Evolutionary conservation across 257 asterid genomes (phyloP), one percentile per base, ranked within the genome.

Genomic region (Cynanchum wilfordii): DNA sequence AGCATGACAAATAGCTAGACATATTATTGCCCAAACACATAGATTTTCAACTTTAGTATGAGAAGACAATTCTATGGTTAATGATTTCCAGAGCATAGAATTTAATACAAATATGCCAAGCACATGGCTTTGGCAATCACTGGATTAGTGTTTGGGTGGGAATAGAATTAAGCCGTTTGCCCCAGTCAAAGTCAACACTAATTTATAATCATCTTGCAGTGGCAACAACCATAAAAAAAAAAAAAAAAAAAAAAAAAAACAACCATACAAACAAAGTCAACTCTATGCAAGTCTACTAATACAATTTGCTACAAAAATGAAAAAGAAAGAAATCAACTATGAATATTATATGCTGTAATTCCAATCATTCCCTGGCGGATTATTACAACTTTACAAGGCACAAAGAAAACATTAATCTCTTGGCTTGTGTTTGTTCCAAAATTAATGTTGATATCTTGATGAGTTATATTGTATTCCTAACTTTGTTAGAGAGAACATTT

Each of bases 151-250:
- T 8, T 4, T 59, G 59, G 27, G 59, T 29, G 50, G 50, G 70
- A 20, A 62, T 45, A 10, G 77, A 64, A 63, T 73, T 60, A 54
- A 73, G 5, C 60, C 17, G 11, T 16, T 42, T 4, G 63, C 49
- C 7, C 17, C n/a, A 52, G 72, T 73, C 77, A 64, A 49, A 50
- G 77, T 73, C 77, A 73, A 73, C 72, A 13, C 1, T 36, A 5
- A 7, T 64, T 38, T 20, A 30, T 44, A 22, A 17, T 58, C 56
- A 72, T 17, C 2, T 25, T 22, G n/a, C 62, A 55, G 22, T 19
- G n/a, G 4, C 55, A 6, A 7, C 65, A 3, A 29, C 10, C 10
- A 27, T 44, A 19, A n/a, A n/a, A n/a, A n/a, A n/a, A n/a, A n/a
- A n/a, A n/a, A n/a, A n/a, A n/a, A n/a, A n/a, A n/a, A n/a, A n/a